Base-by-base conservation (phyloP, 2,329 filamentous ascomycete genomes). In the Aureobasidium mangrovei region DNA sequence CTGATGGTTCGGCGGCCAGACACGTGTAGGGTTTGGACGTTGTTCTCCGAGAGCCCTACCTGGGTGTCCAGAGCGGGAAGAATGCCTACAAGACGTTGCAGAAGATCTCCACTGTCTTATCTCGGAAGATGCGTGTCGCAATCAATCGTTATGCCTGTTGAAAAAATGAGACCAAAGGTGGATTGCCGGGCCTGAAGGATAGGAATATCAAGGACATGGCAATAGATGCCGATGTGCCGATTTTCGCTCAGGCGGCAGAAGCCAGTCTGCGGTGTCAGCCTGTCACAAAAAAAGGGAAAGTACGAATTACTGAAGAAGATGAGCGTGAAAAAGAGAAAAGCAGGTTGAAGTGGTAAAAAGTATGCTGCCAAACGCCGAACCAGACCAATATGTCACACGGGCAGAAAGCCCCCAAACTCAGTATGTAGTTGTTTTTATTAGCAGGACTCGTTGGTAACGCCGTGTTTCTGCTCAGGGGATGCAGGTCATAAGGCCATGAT, bases 1-100 rank as follows among this genome's bases (percentile, higher is more conserved):
- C 32, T 33, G 27, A 31, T 32, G n/a, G n/a, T 40, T n/a, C 35
- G 46, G 46, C 46, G 40, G 46, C 35, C 24, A 49, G 40, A 49
- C 46, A 49, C 35, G 46, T 49, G 46, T 12, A 49, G 36, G 46
- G 46, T 24, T 49, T 32, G 28, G n/a, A 49, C 40, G 35, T 38
- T 8, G 7, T 10, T 38, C 9, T 10, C 4, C 35, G 10, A 4
- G 27, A 31, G 46, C 46, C 46, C 46, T 49, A 49, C 32, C 18
- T 49, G 10, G 36, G 24, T 32, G 27, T 49, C 46, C 40, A 36
- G 46, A 49, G 36, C 12, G 12, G 46, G 27, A 49, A 28, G 7
- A 12, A 31, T 32, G 29, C 24, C 46, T 49, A 49, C 35, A 49
- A 49, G 35, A 49, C 46, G 46, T 49, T 49, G 27, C 32, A 18